Percentiles rank a stretch among this genome's conserved stretches.
phyloP scores from a whole-genome alignment of 2,329 filamentous ascomycete genomes.

The Penicillium sp. region DNA sequence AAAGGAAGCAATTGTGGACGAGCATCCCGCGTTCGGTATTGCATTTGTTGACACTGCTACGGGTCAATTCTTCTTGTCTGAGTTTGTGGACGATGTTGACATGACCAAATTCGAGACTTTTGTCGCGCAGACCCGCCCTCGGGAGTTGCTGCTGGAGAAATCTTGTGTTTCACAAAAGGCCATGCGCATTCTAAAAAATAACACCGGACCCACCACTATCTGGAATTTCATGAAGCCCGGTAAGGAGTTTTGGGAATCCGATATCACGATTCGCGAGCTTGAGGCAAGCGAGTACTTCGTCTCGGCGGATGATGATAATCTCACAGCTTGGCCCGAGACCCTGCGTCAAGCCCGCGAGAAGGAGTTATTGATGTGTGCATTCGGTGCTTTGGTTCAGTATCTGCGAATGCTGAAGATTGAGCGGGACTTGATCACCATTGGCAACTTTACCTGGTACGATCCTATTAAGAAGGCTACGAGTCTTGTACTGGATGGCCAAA shows the following conservation, averaged over 20 bases:
- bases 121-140: constrained; percentile 84
- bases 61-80: constrained; percentile 88
- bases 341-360: constrained; percentile 73
- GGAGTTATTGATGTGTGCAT: constrained; percentile 82
- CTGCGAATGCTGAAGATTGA: constrained; percentile 85
- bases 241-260: constrained; percentile 88
- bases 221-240: constrained; percentile 90
- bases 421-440: constrained; percentile 78
- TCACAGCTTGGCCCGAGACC: constrained; percentile 73
- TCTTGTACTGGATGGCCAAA: constrained; percentile 90
- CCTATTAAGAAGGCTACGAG: constrained; percentile 89
- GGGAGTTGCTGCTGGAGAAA: constrained; percentile 88
- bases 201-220: constrained; percentile 85
- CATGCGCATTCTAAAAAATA: constrained; percentile 91
- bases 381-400: constrained; percentile 87
- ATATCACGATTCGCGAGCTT: constrained; percentile 78
- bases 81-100: constrained; percentile 88
- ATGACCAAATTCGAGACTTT: constrained; percentile 97
- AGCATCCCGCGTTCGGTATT: constrained; percentile 80
- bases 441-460: constrained; percentile 88
- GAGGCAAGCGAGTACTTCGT: constrained; percentile 77
- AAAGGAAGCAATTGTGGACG: constrained; percentile 72
- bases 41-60: constrained; percentile 95
- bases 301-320: constrained; percentile 55
- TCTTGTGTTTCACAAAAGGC: constrained; percentile 82